Base-by-base conservation (phyloP, 768 basidiomycete genomes). In the Mycena metata region DNA sequence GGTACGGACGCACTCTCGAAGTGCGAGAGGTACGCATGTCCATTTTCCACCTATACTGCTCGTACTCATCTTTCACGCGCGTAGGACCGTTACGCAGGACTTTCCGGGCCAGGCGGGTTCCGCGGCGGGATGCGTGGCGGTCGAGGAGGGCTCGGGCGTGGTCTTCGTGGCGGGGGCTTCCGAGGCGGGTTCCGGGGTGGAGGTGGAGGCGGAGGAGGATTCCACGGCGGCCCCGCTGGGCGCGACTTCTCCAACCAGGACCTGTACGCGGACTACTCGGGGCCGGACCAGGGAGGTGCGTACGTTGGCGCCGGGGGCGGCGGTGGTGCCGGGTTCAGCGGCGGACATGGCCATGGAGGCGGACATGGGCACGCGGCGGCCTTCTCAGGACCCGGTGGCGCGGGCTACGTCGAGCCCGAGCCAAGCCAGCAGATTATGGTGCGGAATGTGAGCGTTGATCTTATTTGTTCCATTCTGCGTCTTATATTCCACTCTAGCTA, bases 401-500 rank as follows among this genome's bases (percentile, higher is more conserved):
- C 76, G 6, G 79, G 79, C 17, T 88, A 83, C 70, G 76, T 80
- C 16, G 90, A 89, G 56, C 85, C 93, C 3, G 94, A 96, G 74
- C 96, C 96, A 5, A 96, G 92, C 77, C 94, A 96, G 78, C 97
- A 99, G 83, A 98, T 99, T 76, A 94, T 97, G 89, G 96, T 99
- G 74, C 91, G 95, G 81, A 99, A 99, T 79, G 97, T 98, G 79
- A 79, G 97, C 91, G 15, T 16, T n/a, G 15, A 51, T 26, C 33
- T 26, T 66, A 66, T 36, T n/a, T 55, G 30, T 41, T 26, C 15
- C 23, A 39, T 39, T 15, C 24, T 42, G 41, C 43, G 24, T 17
- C 30, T 64, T 17, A 15, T 39, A 24, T 30, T 30, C 30, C 54
- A 5, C 58, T 11, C 46, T 70, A 99, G 97, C 81, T 99, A 19